Percentiles rank a stretch among this genome's conserved stretches.
Conservation (phyloP, 192 early-diverging fungal species). For the Diversispora epigaea region DNA sequence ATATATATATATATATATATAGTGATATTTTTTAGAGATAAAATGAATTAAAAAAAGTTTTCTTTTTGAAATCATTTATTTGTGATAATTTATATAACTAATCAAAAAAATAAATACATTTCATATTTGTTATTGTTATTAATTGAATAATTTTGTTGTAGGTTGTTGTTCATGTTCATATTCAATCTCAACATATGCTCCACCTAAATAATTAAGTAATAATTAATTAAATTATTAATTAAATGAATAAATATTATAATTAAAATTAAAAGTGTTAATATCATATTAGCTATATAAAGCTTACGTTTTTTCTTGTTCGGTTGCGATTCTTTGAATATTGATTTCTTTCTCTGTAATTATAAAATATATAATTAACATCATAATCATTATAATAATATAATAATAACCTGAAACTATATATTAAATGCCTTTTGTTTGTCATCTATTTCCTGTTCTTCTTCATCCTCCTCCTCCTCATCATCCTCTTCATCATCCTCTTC, state of each 20-base stretch:
- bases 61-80: neutral
- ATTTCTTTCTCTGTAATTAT: neutral
- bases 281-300: neutral
- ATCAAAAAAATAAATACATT: neutral
- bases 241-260: neutral
- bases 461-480: neutral
- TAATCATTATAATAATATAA: neutral
- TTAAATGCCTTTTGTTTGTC: neutral
- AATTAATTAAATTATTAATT: neutral
- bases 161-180: slow-evolving; percentile 42
- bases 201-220: slow-evolving; percentile 41
- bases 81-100: neutral
- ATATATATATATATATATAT: too few relatives aligned
- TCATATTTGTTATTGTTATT: neutral
- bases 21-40: too few relatives aligned
- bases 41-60: too few relatives aligned
- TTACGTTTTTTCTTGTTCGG: slow-evolving; percentile 16
- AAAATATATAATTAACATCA: neutral
- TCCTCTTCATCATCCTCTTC: slow-evolving; percentile 38
- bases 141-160: neutral
- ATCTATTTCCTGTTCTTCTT: neutral
- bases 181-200: slow-evolving; percentile 56
- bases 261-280: neutral
- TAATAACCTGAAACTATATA: neutral
- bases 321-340: slow-evolving; percentile 18